A percentile compares a stretch with the other conserved stretches of the same genome.
phyloP scores from a whole-genome alignment of 2,329 filamentous ascomycete species.

The Blastomyces emzantsi region DNA sequence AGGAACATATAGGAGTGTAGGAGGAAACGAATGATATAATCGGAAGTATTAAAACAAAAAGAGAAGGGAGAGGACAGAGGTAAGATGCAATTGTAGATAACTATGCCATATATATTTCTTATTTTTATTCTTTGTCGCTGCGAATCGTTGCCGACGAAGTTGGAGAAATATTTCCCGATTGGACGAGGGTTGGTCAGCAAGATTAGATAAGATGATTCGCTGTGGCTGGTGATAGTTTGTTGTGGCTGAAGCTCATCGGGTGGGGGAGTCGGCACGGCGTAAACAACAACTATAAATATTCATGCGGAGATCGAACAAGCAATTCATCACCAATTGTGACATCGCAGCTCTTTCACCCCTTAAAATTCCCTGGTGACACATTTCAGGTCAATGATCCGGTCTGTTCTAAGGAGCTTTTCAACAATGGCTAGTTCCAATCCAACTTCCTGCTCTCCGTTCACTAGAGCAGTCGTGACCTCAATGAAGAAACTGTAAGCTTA shows the following conservation, averaged over 20 bases:
- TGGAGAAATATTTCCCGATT: no score
- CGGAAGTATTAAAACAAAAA: background rate
- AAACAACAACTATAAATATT: background rate
- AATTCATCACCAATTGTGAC: background rate
- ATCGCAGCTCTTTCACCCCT: background rate
- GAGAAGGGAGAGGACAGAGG: background rate
- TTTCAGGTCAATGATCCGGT: constrained; percentile 12
- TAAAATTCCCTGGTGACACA: background rate
- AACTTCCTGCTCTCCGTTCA: constrained; percentile 49
- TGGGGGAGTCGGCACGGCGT: no score
- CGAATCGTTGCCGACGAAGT: no score
- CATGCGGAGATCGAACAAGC: background rate
- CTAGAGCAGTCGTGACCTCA: constrained; percentile 60
- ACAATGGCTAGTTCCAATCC: constrained; percentile 14
- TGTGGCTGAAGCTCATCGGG: constrained; percentile 8
- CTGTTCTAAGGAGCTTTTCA: constrained; percentile 9
- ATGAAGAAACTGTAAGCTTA: constrained; percentile 67
- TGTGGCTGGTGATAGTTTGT: no score
- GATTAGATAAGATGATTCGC: background rate
- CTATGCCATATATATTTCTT: background rate
- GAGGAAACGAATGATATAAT: background rate
- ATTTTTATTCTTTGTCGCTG: no score
- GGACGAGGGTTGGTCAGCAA: background rate
- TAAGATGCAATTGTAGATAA: background rate
- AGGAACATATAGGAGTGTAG: constrained; percentile 14